phyloP scores from a whole-genome alignment of 805 yeast genomes.

The Metschnikowia cubensis region DNA sequence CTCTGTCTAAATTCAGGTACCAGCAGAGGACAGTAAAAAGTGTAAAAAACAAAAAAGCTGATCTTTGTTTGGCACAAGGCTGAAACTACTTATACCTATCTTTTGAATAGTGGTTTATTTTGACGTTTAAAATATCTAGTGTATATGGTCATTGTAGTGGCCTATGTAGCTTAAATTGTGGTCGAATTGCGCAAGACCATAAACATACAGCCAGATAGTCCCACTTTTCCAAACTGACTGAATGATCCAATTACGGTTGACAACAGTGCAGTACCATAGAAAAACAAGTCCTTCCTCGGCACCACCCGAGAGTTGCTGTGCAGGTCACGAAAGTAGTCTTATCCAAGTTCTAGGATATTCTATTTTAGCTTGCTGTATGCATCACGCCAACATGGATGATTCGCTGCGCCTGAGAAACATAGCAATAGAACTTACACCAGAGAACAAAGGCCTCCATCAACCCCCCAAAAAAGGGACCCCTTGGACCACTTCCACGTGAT shows the following conservation, averaged over 20 bases:
- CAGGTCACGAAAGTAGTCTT: neutral
- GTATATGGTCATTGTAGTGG: no score
- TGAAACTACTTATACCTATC: no score
- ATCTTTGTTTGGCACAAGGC: no score
- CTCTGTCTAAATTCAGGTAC: neutral
- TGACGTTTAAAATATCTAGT: no score
- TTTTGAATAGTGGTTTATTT: no score
- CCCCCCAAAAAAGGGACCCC: neutral
- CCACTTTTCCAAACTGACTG: no score
- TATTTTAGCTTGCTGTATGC: neutral
- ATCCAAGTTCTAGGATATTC: neutral
- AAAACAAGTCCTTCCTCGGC: neutral
- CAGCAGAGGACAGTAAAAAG: no score
- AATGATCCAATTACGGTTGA: no score
- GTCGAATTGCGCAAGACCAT: no score
- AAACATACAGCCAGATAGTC: no score
- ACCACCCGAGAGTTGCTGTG: neutral
- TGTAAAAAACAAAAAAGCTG: no score
- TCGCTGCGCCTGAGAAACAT: neutral
- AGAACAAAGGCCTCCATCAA: neutral
- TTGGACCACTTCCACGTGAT: neutral
- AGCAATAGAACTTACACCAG: neutral
- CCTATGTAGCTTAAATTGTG: no score
- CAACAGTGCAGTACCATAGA: neutral
- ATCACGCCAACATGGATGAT: neutral